phyloP scores from a whole-genome alignment of 2,329 filamentous ascomycete genomes.

The Fusarium nelsonii region DNA sequence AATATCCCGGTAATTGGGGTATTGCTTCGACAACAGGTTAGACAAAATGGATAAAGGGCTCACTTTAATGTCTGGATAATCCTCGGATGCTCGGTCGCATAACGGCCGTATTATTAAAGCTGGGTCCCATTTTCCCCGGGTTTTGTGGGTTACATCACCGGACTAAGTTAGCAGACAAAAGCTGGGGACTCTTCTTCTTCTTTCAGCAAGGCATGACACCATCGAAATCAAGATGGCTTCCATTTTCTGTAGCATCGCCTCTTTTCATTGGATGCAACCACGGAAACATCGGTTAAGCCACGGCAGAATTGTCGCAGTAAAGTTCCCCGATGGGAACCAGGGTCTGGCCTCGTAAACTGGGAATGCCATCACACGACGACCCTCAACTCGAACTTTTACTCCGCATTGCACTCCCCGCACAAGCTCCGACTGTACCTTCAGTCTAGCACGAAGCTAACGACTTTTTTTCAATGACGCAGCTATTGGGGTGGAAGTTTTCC shows the following conservation, averaged over 20 bases:
- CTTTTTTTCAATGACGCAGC: conserved; percentile 30
- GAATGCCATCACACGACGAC: conserved; percentile 36
- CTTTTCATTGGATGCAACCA: conserved; percentile 1
- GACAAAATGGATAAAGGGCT: background rate
- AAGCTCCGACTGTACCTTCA: background rate
- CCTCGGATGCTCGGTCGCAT: conserved; percentile 40
- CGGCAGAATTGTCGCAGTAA: conserved; percentile 3
- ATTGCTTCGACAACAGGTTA: background rate
- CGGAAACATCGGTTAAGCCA: conserved; percentile 16
- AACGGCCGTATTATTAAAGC: conserved; percentile 41
- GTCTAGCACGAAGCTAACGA: conserved; percentile 2
- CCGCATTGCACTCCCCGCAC: conserved; percentile 20
- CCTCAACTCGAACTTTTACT: conserved; percentile 8
- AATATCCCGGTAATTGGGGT: conserved; percentile 9
- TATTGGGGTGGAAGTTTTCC: background rate
- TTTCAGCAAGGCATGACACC: conserved; percentile 16
- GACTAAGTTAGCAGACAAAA: conserved; percentile 16
- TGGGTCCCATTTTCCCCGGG: conserved; percentile 11
- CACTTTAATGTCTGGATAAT: conserved; percentile 22
- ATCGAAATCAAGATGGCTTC: conserved; percentile 23
- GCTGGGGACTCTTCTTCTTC: conserved; percentile 12
- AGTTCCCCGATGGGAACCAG: conserved; percentile 22
- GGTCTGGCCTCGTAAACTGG: conserved; percentile 20
- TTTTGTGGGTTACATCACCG: conserved; percentile 34
- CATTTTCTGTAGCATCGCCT: background rate